Evolutionary conservation across 345 rosid genomes (phyloP).

Genomic region (Gossypium arboreum): DNA sequence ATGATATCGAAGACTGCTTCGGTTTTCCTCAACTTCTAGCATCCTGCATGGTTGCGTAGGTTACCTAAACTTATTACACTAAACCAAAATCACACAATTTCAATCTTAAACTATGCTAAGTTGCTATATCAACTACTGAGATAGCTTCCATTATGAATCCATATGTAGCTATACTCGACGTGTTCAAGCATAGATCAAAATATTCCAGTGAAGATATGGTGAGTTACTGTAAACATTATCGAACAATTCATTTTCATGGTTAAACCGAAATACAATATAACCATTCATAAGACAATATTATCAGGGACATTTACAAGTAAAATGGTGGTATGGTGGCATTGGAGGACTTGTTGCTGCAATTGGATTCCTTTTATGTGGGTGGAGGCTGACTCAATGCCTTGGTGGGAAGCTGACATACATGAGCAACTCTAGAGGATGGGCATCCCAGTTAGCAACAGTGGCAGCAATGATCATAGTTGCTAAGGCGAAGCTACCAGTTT

Average conservation of each 20-base stretch:
- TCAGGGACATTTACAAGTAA: slow-evolving; percentile 18
- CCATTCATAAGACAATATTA: background rate
- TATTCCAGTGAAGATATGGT: slow-evolving; percentile 24
- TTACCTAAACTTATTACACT: no score
- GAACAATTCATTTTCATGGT: background rate
- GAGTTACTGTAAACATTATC: background rate
- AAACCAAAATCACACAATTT: no score
- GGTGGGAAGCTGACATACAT: slow-evolving; percentile 30
- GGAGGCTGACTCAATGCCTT: slow-evolving; percentile 24
- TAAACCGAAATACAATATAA: background rate
- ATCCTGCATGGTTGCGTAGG: no score
- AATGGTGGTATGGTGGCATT: slow-evolving; percentile 28
- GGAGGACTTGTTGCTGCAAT: slow-evolving; percentile 27
- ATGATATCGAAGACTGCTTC: no score
- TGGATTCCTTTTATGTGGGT: slow-evolving; percentile 29
- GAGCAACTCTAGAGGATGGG: slow-evolving; percentile 33
- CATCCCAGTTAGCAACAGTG: slow-evolving; percentile 25
- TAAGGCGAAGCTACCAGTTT: background rate
- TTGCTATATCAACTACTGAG: slow-evolving; percentile 23
- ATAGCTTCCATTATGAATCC: slow-evolving; percentile 29
- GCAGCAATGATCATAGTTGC: slow-evolving; percentile 24
- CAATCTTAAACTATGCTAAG: background rate
- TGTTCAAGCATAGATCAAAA: slow-evolving; percentile 28
- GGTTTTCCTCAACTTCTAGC: no score
- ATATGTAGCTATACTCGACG: slow-evolving; percentile 27